phyloP scores from a whole-genome alignment of 2,329 filamentous ascomycete species.

The Ceratocystis diversiconidia region DNA sequence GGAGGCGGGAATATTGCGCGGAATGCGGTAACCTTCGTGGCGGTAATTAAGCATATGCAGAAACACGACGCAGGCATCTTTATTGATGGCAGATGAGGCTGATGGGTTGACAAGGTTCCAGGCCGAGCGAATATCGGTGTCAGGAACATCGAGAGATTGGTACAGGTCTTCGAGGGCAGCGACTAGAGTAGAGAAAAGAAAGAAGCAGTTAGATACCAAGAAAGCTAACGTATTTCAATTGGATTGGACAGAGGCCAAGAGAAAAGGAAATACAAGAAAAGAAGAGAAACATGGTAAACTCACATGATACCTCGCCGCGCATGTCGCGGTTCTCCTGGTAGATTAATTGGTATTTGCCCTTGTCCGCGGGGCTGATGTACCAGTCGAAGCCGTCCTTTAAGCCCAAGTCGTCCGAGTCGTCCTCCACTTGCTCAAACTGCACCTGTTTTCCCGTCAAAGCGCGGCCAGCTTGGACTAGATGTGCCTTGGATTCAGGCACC shows the following conservation, averaged over 20 bases:
- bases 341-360: constrained; percentile 91
- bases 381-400: constrained; percentile 96
- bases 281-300: constrained; percentile 24
- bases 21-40: constrained; percentile 89
- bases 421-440: constrained; percentile 72
- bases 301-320: constrained; percentile 70
- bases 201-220: background rate
- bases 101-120: constrained; percentile 98
- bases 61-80: constrained; percentile 88
- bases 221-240: too few species aligned
- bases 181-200: constrained; percentile 37
- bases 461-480: constrained; percentile 70
- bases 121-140: constrained; percentile 72
- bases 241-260: background rate
- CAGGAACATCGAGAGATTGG: constrained; percentile 58
- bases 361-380: constrained; percentile 93
- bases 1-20: constrained; percentile 79
- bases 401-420: constrained; percentile 67
- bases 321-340: constrained; percentile 84
- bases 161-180: constrained; percentile 70
- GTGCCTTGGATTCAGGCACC: constrained; percentile 84
- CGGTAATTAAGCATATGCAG: constrained; percentile 92
- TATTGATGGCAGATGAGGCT: constrained; percentile 68
- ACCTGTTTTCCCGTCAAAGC: constrained; percentile 67
- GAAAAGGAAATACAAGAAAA: background rate